Conservation (phyloP, 768 basidiomycete genomes). For the Boletus barrowsii region DNA sequence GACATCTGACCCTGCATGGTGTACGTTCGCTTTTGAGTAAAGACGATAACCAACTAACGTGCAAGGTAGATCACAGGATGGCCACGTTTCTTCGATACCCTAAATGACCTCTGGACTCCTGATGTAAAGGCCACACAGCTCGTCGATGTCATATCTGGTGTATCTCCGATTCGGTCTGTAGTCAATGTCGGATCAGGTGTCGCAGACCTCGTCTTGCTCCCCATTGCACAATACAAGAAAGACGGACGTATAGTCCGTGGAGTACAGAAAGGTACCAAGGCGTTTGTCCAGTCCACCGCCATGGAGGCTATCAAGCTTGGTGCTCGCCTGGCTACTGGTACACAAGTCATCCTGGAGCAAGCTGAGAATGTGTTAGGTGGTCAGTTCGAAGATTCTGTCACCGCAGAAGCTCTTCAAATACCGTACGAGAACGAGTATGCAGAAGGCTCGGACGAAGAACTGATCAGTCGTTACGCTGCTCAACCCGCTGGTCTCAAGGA, state of each 20-base stretch:
- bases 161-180: slow-evolving; percentile 91
- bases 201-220: slow-evolving; percentile 91
- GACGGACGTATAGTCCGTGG: slow-evolving; percentile 92
- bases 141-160: slow-evolving; percentile 94
- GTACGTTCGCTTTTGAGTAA: slow-evolving; percentile 47
- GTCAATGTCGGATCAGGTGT: slow-evolving; percentile 98
- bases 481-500: slow-evolving; percentile 84
- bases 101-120: slow-evolving; percentile 99
- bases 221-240: slow-evolving; percentile 96
- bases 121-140: slow-evolving; percentile 99
- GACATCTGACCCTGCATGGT: slow-evolving; percentile 88
- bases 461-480: slow-evolving; percentile 87
- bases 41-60: slow-evolving; percentile 7
- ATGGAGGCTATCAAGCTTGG: slow-evolving; percentile 95
- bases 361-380: slow-evolving; percentile 89
- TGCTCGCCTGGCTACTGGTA: slow-evolving; percentile 91
- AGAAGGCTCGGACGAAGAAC: slow-evolving; percentile 44
- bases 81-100: slow-evolving; percentile 79
- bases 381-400: slow-evolving; percentile 62
- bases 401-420: slow-evolving; percentile 62
- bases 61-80: slow-evolving; percentile 85
- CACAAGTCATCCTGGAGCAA: slow-evolving; percentile 95
- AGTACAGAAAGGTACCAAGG: slow-evolving; percentile 88
- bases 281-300: slow-evolving; percentile 92
- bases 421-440: slow-evolving; percentile 31